Evolutionary conservation across 148 eudicot genomes (phyloP), one percentile per base, ranked within the genome.

Genomic region (Rhododendron williamsianum): DNA sequence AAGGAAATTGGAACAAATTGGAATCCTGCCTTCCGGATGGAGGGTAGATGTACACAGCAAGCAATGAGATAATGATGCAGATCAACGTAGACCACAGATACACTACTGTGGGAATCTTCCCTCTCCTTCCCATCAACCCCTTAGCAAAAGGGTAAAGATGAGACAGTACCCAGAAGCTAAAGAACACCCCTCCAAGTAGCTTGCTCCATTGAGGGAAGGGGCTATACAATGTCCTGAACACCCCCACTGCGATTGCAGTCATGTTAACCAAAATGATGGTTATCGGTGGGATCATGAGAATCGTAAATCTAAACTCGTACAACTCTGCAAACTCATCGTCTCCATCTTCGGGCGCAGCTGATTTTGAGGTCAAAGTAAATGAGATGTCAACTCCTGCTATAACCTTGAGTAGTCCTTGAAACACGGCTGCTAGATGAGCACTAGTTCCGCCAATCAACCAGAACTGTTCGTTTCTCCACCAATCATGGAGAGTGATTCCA

Each of bases 401-500:
- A 48, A 97, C 99, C 85, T 97, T 97, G 33, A 97, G 84, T 3
- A 97, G 88, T 1, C 98, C 99, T 88, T 97, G 99, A 9, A 97
- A 69, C 25, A 97, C 99, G 0, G 99, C 99, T 9, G 98, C 98
- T 1, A 98, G 98, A 84, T 97, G 99, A 1, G 99, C 99, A 83
- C 99, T 97, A 0, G 99, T 97, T 25, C 99, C 99, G 16, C 98
- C 99, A 43, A 97, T 97, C 41, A 97, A 58, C 99, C 99, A 97
- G 65, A 97, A 97, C 90, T 97, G 99, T 90, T 97, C 99, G 84
- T 97, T 97, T 18, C 99, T 85, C 99, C 99, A 97, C 99, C 99
- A 97, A 16, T 97, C 99, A 25, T 97, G 98, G 49, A 97, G 95
- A 15, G 96, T 95, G 84, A 97, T 97, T 84, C 96, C 95, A 9